Conservation (phyloP, 305 asterid genomes). For the Ajuga reptans region DNA sequence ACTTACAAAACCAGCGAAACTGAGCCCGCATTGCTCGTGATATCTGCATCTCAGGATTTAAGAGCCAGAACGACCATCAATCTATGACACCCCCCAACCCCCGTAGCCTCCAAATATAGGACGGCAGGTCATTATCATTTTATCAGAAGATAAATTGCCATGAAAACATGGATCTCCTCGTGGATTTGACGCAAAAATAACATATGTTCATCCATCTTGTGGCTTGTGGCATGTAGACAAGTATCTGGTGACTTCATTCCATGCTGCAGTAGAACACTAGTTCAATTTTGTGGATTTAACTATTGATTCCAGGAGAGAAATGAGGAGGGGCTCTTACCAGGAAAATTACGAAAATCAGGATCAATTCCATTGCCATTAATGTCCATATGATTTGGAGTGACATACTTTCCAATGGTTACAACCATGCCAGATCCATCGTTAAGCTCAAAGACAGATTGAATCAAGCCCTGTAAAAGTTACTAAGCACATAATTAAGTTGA, state of each 20-base stretch:
- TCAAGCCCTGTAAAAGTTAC: conserved; percentile 59
- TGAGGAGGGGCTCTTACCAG: conserved; percentile 41
- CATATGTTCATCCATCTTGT: conserved; percentile 39
- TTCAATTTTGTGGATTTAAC: neutral
- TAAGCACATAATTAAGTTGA: neutral
- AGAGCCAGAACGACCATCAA: neutral
- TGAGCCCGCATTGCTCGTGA: neutral
- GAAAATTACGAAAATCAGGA: conserved; percentile 78
- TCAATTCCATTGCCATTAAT: conserved; percentile 87
- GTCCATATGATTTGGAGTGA: conserved; percentile 79
- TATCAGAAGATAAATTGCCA: neutral
- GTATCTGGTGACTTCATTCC: conserved; percentile 60
- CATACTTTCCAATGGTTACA: conserved; percentile 93
- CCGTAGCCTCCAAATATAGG: neutral
- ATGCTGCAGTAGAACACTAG: conserved; percentile 44
- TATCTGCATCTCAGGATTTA: neutral
- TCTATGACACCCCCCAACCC: no score
- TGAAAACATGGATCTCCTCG: neutral
- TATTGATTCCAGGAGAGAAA: neutral
- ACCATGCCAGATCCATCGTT: conserved; percentile 95
- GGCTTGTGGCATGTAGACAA: conserved; percentile 66
- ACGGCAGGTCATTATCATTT: neutral
- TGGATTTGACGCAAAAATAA: neutral
- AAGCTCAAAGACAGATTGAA: conserved; percentile 95
- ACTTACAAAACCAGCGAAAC: neutral